A percentile compares a stretch with the other conserved stretches of the same genome.
phyloP scores from a whole-genome alignment of 129 eudicot genomes.

The Centella asiatica region DNA sequence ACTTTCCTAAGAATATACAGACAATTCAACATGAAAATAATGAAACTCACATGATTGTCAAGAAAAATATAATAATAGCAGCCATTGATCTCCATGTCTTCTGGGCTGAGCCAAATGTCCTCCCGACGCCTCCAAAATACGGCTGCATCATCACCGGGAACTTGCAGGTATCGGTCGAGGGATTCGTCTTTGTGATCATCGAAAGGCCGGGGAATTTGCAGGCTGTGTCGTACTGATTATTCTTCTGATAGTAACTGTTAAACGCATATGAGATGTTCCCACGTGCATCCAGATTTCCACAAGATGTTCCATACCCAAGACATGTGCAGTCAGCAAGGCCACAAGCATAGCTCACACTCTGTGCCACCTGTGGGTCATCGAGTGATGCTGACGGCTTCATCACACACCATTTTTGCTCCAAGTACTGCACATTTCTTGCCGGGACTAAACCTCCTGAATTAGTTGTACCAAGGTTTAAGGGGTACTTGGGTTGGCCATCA shows the following conservation, averaged over 20 bases:
- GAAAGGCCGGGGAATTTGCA: slow-evolving; percentile 44
- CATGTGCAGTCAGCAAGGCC: slow-evolving; percentile 53
- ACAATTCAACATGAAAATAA: neutral
- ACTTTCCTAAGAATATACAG: neutral
- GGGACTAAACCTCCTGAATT: slow-evolving; percentile 26
- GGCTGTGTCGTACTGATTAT: slow-evolving; percentile 47
- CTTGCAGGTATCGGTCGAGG: slow-evolving; percentile 35
- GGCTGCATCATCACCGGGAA: slow-evolving; percentile 48
- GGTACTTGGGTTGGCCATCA: slow-evolving; percentile 54
- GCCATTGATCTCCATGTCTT: slow-evolving; percentile 12
- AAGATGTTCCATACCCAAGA: slow-evolving; percentile 54
- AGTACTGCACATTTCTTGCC: slow-evolving; percentile 30
- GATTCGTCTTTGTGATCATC: slow-evolving; percentile 39
- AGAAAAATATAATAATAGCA: slow-evolving; percentile 1
- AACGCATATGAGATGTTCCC: slow-evolving; percentile 53
- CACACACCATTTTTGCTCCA: slow-evolving; percentile 47
- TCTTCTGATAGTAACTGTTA: slow-evolving; percentile 54
- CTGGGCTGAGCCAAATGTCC: slow-evolving; percentile 11
- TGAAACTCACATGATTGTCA: slow-evolving; percentile 9
- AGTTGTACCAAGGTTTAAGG: slow-evolving; percentile 40
- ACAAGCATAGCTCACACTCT: slow-evolving; percentile 57
- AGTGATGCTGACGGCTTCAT: slow-evolving; percentile 31
- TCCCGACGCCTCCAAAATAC: slow-evolving; percentile 26
- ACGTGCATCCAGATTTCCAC: slow-evolving; percentile 38
- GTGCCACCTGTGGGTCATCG: slow-evolving; percentile 26